Base-by-base conservation (phyloP, 768 basidiomycete species). In the Ramaria sp. region DNA sequence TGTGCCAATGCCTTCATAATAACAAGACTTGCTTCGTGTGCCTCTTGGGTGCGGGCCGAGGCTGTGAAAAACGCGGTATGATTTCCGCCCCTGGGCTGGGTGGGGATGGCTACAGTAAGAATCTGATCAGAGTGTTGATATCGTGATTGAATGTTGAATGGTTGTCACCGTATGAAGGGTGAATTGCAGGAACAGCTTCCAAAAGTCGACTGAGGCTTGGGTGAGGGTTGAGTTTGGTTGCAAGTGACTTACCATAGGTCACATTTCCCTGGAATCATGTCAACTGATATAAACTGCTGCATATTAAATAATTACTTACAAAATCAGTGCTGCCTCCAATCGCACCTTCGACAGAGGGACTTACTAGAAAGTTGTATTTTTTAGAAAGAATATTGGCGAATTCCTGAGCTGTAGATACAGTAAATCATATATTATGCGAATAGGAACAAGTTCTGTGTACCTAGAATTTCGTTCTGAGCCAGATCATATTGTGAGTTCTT, bases 311-410 rank as follows among this genome's bases (percentile, higher is more conserved):
- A 34, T 53, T 3, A 71, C 84, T 70, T 58, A 88, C 87, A 64
- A 88, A 88, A 66, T 89, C 87, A 8, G 87, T 87, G 4, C 85
- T 88, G 3, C 83, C 85, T 16, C 67, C 67, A 8, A 78, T 70
- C 3, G 72, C 67, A 9, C 62, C 67, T 41, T 65, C 61, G n/a
- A 52, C 30, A 7, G 20, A 39, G 5, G 51, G 56, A 5, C 60
- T 64, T 2, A 67, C 64, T 30, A 58, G 60, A 64, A 78, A 61
- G 15, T 73, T 77, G 57, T 78, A 83, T 39, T 66, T 67, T 41
- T 60, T 64, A 30, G 66, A 62, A 57, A 76, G 73, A 20, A 75
- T 68, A 52, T 74, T 71, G 50, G 73, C 67, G 60, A 82, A 81
- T 58, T 73, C 74, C 43, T 69, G 69, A n/a, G 74, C 85, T 85